Percentiles rank a stretch among this genome's conserved stretches.
Evolutionary conservation across 139 green algal genomes (phyloP).

Genomic region (Micractinium sp.): DNA sequence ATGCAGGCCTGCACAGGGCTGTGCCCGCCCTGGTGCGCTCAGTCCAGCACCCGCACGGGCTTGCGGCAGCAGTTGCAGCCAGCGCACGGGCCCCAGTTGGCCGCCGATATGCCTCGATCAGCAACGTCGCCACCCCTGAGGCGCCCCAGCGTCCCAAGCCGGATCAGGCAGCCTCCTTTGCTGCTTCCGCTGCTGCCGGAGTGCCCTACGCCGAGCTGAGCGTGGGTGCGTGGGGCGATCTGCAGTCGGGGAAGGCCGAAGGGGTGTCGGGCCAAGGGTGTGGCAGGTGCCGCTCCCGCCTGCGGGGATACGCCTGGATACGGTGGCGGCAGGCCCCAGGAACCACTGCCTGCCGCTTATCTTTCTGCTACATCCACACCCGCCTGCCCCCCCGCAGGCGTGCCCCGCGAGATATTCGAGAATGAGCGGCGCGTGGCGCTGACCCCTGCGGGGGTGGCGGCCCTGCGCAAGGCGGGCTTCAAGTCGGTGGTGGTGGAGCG

Average conservation of each 20-base stretch:
- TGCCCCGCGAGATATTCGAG: constrained; percentile 72
- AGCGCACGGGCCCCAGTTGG: neutral
- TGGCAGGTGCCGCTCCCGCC: neutral
- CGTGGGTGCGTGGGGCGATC: constrained; percentile 21
- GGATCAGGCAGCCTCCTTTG: constrained; percentile 12
- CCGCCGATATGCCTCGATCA: constrained; percentile 12
- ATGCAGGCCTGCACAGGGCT: constrained; percentile 7
- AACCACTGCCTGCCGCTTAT: too few relatives aligned
- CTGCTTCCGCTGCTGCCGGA: constrained; percentile 17
- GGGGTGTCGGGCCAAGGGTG: neutral
- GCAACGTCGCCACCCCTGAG: constrained; percentile 8
- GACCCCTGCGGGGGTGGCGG: constrained; percentile 63
- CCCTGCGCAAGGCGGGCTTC: constrained; percentile 83
- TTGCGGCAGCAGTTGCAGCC: neutral
- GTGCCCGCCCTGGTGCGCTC: constrained; percentile 17
- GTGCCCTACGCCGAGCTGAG: constrained; percentile 38
- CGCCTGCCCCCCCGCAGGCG: constrained; percentile 52
- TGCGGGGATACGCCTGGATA: neutral
- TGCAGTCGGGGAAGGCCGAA: neutral
- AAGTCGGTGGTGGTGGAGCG: constrained; percentile 72
- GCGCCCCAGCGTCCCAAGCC: neutral
- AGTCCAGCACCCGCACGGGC: neutral
- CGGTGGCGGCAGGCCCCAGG: neutral
- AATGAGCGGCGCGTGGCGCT: constrained; percentile 79
- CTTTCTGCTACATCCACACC: neutral